These are phyloP conservation scores for Fusarium globosum DNA, from an alignment of 2,329 filamentous ascomycete species.

Conservation along the genomic window DNA sequence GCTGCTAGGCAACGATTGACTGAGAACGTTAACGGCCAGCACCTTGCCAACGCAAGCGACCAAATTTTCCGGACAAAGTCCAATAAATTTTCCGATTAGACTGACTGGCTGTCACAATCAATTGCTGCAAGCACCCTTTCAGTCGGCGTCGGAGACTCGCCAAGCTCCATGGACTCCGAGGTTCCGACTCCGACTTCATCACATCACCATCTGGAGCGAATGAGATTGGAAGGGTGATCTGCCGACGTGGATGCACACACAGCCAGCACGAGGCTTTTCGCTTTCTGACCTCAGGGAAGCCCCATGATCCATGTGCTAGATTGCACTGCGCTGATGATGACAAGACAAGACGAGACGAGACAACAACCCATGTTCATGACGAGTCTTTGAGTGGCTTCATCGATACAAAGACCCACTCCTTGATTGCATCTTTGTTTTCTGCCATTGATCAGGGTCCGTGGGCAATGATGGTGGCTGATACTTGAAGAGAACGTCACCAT, in stretches of 20 bases:
- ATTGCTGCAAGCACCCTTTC: constrained; percentile 15
- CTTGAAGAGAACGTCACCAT: constrained; percentile 37
- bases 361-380: constrained; percentile 12
- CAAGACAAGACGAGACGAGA: constrained; percentile 29
- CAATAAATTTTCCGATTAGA: constrained; percentile 4
- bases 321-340: constrained; percentile 1
- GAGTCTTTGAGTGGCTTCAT: background rate
- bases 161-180: constrained; percentile 22
- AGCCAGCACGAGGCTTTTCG: constrained; percentile 1
- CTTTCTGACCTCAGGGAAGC: constrained; percentile 21
- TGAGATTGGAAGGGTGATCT: constrained; percentile 37
- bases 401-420: constrained; percentile 4
- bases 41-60: constrained; percentile 40
- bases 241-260: constrained; percentile 25
- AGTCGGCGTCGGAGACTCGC: constrained; percentile 6
- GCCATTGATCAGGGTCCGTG: constrained; percentile 13
- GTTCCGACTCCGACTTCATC: constrained; percentile 9
- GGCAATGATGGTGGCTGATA: constrained; percentile 37
- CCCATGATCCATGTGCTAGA: constrained; percentile 9
- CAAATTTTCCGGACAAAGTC: constrained; percentile 19
- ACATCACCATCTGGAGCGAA: constrained; percentile 1
- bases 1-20: constrained; percentile 33
- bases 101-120: background rate
- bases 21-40: constrained; percentile 27
- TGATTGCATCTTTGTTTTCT: constrained; percentile 10